Conservation (phyloP, 768 basidiomycete genomes). For the Kwoniella shandongensis region DNA sequence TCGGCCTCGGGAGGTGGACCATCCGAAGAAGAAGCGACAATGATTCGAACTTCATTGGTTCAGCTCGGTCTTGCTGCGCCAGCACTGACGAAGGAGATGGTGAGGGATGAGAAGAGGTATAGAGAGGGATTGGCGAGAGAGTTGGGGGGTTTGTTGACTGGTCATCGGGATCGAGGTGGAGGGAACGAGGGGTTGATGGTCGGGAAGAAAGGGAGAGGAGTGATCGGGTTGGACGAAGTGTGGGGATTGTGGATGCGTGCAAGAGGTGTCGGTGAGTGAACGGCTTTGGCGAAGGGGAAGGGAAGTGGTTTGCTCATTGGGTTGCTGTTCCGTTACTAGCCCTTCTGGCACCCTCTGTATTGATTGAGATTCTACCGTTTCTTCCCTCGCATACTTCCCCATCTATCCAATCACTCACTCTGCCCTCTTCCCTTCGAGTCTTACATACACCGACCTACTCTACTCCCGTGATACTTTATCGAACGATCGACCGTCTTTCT, state of each 20-base stretch:
- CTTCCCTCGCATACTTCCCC: constrained; percentile 68
- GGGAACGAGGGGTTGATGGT: constrained; percentile 67
- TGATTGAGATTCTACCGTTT: constrained; percentile 71
- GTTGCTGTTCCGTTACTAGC: constrained; percentile 57
- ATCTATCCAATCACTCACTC: constrained; percentile 65
- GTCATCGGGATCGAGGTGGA: constrained; percentile 27
- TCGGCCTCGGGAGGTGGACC: neutral
- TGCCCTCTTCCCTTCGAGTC: constrained; percentile 73
- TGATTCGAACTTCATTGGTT: constrained; percentile 84
- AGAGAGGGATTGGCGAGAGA: constrained; percentile 77
- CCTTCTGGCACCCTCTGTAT: constrained; percentile 81
- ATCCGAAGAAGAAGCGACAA: constrained; percentile 59
- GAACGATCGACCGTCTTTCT: constrained; percentile 56
- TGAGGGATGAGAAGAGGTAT: constrained; percentile 76
- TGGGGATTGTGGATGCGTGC: constrained; percentile 97
- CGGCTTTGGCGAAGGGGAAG: too few species aligned
- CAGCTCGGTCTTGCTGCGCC: constrained; percentile 81
- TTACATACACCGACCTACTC: constrained; percentile 80
- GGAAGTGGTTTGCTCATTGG: too few species aligned
- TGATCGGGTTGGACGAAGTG: constrained; percentile 84
- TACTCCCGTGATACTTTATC: constrained; percentile 65
- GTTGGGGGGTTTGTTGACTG: constrained; percentile 70
- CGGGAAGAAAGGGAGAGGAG: constrained; percentile 61
- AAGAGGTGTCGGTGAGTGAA: constrained; percentile 73
- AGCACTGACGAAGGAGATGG: constrained; percentile 86